Evolutionary conservation across 371 early-diverging fungal species (phyloP).

Genomic region (Fennellomyces sp.): DNA sequence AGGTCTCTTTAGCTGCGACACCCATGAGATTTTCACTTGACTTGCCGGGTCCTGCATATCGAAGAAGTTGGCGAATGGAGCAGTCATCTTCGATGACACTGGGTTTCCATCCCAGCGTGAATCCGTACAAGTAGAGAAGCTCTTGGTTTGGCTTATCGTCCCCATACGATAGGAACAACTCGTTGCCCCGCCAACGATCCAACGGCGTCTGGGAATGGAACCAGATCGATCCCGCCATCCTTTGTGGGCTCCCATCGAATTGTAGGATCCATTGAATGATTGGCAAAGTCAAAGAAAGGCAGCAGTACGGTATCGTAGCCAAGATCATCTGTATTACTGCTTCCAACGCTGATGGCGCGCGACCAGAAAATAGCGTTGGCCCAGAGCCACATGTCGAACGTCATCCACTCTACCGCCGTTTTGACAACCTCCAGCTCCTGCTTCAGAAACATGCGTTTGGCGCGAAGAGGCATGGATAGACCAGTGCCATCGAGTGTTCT

Average conservation of each 20-base stretch:
- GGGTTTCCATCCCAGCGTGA: slow-evolving; percentile 44
- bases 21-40: slow-evolving; percentile 21
- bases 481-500: slow-evolving; percentile 36
- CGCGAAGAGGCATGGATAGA: slow-evolving; percentile 34
- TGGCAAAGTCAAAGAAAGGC: slow-evolving; percentile 65
- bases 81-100: slow-evolving; percentile 11
- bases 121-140: slow-evolving; percentile 64
- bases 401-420: slow-evolving; percentile 15
- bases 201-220: neutral
- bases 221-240: slow-evolving; percentile 10
- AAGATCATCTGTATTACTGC: slow-evolving; percentile 15
- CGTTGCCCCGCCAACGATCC: slow-evolving; percentile 14
- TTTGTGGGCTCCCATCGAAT: slow-evolving; percentile 51
- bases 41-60: neutral
- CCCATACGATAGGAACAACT: slow-evolving; percentile 57
- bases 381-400: slow-evolving; percentile 50
- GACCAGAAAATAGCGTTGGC: slow-evolving; percentile 59
- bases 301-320: slow-evolving; percentile 33
- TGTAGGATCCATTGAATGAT: slow-evolving; percentile 47
- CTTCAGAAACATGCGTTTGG: slow-evolving; percentile 35
- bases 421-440: slow-evolving; percentile 9
- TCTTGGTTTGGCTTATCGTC: slow-evolving; percentile 66
- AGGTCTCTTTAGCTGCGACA: slow-evolving; percentile 7
- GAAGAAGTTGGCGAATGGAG: slow-evolving; percentile 23
- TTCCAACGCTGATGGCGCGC: slow-evolving; percentile 31